Evolutionary conservation across 257 asterid species (phyloP), one percentile per base, ranked within the genome.

Genomic region (Asclepias syriaca): DNA sequence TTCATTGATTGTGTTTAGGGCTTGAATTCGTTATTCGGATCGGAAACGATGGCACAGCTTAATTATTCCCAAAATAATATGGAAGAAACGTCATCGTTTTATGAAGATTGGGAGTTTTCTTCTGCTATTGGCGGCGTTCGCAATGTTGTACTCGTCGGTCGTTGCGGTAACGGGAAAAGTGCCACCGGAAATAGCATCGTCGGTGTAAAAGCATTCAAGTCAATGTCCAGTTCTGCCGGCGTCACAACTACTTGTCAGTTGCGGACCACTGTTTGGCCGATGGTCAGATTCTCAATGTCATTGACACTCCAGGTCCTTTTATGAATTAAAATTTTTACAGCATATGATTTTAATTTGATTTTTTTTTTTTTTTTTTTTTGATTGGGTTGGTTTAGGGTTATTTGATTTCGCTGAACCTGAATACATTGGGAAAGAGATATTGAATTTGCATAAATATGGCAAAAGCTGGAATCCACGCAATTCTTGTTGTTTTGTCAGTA

Each of bases 161-260:
- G 92, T 37, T 89, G 96, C 0, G 98, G 98, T 51, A 91, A 88
- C 78, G 98, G 98, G 0, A 93, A 91, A 76, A 93, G 98, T 73
- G 98, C 98, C 8, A 91, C 98, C 0, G 96, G 96, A 50, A 93
- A 93, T 75, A 91, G 96, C 72, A 90, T 93, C 68, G 77, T 91
- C 15, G 56, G 86, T 40, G 77, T 68, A 60, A 85, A 75, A 86
- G 89, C 85, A 48, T 90, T 92, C 85, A 88, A 56, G 80, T 93
- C 98, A 0, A 79, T 79, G 88, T 65, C 85, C 57, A 84, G 90
- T 86, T 86, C 92, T n/a, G 86, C 90, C 72, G 97, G 96, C 66
- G 98, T 93, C 56, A 90, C 97, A 7, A 89, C 85, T 75, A 87
- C 90, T 39, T 89, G 97, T 79, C 96, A 93, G 81, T 79, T 81